Percentiles rank a stretch among this genome's conserved stretches.
phyloP scores from a whole-genome alignment of 208 protist species.

The Trypanosoma brucei region DNA sequence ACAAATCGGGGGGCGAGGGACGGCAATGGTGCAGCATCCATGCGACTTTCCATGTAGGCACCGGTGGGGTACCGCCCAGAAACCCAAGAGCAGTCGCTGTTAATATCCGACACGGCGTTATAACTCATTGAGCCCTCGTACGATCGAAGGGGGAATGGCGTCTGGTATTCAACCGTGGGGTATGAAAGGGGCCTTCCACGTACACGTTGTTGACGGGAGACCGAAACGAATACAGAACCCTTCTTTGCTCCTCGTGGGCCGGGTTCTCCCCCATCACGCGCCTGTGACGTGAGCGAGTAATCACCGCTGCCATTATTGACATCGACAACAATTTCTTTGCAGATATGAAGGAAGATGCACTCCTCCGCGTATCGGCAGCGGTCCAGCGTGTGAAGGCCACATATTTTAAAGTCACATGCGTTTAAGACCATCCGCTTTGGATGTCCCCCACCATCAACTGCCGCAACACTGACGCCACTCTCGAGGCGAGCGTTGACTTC shows the following conservation, averaged over 20 bases:
- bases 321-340: slow-evolving; percentile 40
- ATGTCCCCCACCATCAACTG: not conserved
- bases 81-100: not conserved
- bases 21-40: not conserved
- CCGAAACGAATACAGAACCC: slow-evolving; percentile 2
- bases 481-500: slow-evolving; percentile 21
- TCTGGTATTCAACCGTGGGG: not conserved
- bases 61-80: not conserved
- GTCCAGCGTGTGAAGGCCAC: slow-evolving; percentile 59
- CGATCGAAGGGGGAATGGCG: not conserved
- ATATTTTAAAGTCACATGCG: slow-evolving; percentile 26
- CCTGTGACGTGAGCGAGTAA: not conserved
- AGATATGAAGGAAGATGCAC: slow-evolving; percentile 80
- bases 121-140: not conserved
- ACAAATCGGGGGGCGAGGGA: too few species aligned
- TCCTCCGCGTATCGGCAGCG: slow-evolving; percentile 79
- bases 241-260: not conserved
- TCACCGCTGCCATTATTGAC: not conserved
- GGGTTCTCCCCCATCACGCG: not conserved
- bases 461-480: not conserved
- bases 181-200: slow-evolving; percentile 3
- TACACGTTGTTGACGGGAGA: slow-evolving; percentile 4
- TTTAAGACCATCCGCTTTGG: slow-evolving; percentile 2
- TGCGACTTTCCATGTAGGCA: not conserved
- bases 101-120: not conserved